Percentiles rank a stretch among this genome's conserved stretches.
These are phyloP conservation scores for Acacia pycnantha DNA, from an alignment of 331 rosid genomes.

Conservation along the genomic window DNA sequence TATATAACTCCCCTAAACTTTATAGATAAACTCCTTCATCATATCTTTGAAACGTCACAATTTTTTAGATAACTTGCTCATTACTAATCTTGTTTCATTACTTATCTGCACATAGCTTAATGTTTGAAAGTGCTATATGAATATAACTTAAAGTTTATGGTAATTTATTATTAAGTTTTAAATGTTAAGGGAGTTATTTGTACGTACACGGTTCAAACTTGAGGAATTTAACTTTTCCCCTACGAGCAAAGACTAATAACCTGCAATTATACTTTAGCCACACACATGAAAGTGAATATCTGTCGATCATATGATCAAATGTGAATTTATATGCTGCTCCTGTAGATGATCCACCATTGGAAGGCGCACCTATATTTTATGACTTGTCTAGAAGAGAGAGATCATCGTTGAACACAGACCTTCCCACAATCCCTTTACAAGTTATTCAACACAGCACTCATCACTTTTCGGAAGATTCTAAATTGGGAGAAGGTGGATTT, in stretches of 20 bases:
- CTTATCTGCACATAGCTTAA: no score
- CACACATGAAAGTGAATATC: background rate
- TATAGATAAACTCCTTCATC: no score
- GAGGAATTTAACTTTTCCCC: background rate
- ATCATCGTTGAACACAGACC: constrained; percentile 12
- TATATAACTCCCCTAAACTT: no score
- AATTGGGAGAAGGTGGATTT: constrained; percentile 49
- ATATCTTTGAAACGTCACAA: no score
- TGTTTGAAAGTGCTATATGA: no score
- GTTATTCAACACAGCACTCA: constrained; percentile 17
- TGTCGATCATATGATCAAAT: background rate
- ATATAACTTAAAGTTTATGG: no score
- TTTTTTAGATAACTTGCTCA: no score
- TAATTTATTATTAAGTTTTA: background rate
- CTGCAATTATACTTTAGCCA: background rate
- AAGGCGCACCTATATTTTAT: constrained; percentile 7
- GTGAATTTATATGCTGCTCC: background rate
- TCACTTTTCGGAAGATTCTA: constrained; percentile 30
- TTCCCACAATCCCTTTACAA: constrained; percentile 31
- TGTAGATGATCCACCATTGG: background rate
- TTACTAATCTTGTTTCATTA: no score
- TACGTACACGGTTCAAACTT: no score
- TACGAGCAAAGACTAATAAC: background rate
- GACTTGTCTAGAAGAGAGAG: constrained; percentile 10
- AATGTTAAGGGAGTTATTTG: no score